phyloP scores from a whole-genome alignment of 768 basidiomycete genomes.

The Pleurotus giganteus region DNA sequence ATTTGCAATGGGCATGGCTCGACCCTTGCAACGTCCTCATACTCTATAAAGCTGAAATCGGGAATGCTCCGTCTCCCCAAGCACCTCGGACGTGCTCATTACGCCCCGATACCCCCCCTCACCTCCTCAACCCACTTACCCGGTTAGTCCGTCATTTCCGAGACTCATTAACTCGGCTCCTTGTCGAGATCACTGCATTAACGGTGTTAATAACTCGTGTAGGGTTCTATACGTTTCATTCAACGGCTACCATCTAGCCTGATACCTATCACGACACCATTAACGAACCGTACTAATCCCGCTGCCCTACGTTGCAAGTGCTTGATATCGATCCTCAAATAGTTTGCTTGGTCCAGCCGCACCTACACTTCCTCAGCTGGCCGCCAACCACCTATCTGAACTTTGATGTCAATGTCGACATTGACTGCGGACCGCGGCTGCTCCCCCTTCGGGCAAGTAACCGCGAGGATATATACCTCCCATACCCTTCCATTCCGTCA shows the following conservation, averaged over 20 bases:
- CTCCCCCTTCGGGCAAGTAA: not conserved
- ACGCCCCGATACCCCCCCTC: slow-evolving; percentile 2
- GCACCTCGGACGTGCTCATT: not conserved
- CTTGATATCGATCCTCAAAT: not conserved
- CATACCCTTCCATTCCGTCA: slow-evolving; percentile 6
- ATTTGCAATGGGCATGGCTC: not conserved
- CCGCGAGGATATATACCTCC: slow-evolving; percentile 6
- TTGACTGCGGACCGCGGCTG: not conserved
- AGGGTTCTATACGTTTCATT: slow-evolving; percentile 4
- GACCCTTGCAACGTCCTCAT: slow-evolving; percentile 6
- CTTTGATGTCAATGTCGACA: slow-evolving; percentile 1
- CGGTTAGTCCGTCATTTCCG: slow-evolving; percentile 7
- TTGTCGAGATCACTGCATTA: slow-evolving; percentile 3
- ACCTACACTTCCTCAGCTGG: not conserved
- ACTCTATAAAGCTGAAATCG: slow-evolving; percentile 5
- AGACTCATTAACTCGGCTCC: not conserved
- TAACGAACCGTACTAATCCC: slow-evolving; percentile 8
- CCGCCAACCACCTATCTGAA: not conserved
- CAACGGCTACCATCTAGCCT: slow-evolving; percentile 6
- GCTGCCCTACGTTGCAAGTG: not conserved
- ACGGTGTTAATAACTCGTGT: slow-evolving; percentile 2
- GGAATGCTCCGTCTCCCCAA: not conserved
- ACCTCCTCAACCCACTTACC: not conserved
- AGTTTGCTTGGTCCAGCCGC: not conserved
- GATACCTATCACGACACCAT: slow-evolving; percentile 6